Conservation (phyloP, 1,139 yeast species). For the Spathaspora sp. region DNA sequence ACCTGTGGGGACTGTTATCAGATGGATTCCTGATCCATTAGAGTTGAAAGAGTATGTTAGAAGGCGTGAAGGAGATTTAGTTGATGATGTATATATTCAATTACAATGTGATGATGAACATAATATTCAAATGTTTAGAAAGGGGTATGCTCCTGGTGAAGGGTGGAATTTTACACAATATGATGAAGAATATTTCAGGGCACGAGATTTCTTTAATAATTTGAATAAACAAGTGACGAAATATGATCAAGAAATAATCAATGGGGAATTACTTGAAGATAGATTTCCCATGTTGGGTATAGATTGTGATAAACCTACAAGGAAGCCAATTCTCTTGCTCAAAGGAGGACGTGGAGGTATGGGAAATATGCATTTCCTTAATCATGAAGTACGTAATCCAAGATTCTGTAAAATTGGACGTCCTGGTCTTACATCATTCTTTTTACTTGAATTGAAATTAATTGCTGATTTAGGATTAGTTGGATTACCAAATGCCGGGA, state of each 20-base stretch:
- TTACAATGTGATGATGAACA: constrained; percentile 22
- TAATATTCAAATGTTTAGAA: constrained; percentile 58
- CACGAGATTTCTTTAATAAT: constrained; percentile 62
- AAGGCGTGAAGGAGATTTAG: constrained; percentile 24
- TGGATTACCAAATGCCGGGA: constrained; percentile 96
- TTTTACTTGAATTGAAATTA: constrained; percentile 78
- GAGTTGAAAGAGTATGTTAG: constrained; percentile 36
- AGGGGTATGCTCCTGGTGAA: constrained; percentile 58
- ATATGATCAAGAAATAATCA: constrained; percentile 60
- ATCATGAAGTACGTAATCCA: constrained; percentile 83
- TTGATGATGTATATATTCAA: constrained; percentile 30
- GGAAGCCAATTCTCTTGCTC: constrained; percentile 65
- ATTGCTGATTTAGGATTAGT: constrained; percentile 93
- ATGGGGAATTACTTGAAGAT: constrained; percentile 64
- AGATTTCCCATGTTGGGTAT: constrained; percentile 76
- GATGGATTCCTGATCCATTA: constrained; percentile 82
- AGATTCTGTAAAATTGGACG: constrained; percentile 83
- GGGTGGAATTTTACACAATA: constrained; percentile 88
- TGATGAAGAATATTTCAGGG: constrained; percentile 66
- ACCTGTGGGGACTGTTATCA: constrained; percentile 85
- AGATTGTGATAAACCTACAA: constrained; percentile 67
- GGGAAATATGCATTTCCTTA: constrained; percentile 93
- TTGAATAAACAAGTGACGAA: constrained; percentile 61
- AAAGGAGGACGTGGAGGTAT: constrained; percentile 92
- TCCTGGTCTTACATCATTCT: constrained; percentile 60